Conservation (phyloP, 495 filamentous ascomycete genomes). For the Hypoxylon lienhwacheense region DNA sequence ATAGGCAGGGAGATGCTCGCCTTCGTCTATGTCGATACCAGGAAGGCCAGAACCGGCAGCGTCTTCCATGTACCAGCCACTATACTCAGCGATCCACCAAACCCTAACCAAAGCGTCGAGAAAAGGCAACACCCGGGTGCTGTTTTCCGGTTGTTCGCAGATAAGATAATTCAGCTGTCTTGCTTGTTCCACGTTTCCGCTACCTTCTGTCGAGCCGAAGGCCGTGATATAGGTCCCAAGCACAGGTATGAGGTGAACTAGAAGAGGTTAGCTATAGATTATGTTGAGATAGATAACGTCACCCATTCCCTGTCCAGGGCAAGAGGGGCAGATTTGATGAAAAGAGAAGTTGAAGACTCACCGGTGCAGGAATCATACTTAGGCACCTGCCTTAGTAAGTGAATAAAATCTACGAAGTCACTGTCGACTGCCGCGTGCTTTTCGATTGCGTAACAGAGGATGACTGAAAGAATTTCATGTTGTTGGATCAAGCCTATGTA, state of each 20-base stretch:
- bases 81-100: constrained; percentile 92
- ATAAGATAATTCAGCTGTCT: constrained; percentile 69
- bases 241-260: constrained; percentile 79
- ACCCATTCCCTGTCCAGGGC: neutral
- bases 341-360: constrained; percentile 11
- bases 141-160: constrained; percentile 61
- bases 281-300: neutral
- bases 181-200: constrained; percentile 60
- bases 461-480: constrained; percentile 82
- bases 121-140: constrained; percentile 67
- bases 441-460: constrained; percentile 75
- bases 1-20: constrained; percentile 22
- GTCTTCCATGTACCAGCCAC: constrained; percentile 80
- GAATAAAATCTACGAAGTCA: constrained; percentile 72
- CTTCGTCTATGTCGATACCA: constrained; percentile 55
- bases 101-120: constrained; percentile 74
- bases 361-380: constrained; percentile 36
- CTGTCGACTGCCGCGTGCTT: constrained; percentile 65
- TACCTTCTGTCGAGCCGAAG: constrained; percentile 72
- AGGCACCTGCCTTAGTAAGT: constrained; percentile 58
- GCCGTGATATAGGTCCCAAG: constrained; percentile 70
- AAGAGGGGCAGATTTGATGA: neutral
- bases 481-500: constrained; percentile 73
- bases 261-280: constrained; percentile 28
- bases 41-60: constrained; percentile 54